Evolutionary conservation across 2,329 filamentous ascomycete genomes (phyloP), one percentile per base, ranked within the genome.

Genomic region (Arthrobotrys musiformis): DNA sequence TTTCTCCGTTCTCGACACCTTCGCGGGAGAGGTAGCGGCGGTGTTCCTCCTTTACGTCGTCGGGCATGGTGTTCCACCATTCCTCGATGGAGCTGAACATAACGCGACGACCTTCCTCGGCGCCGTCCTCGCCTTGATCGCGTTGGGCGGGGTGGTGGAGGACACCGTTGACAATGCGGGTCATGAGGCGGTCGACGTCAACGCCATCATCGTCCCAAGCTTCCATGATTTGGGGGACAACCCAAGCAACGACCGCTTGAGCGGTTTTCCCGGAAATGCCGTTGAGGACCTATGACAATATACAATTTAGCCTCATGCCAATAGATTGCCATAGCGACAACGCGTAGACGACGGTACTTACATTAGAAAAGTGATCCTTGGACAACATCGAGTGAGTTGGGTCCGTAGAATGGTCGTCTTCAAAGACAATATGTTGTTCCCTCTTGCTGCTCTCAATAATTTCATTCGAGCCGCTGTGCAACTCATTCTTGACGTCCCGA

Each of bases 381-480:
- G 93, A 93, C 63, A 97, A 86, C 94, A 97, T 97, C 19, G 93
- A 96, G 85, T 97, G 94, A 0, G 94, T 97, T 0, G 94, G 94
- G 81, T 97, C 91, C 19, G 89, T 90, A 79, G 86, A 91, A 62
- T 88, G 79, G 81, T 96, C 91, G 79, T 97, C 90, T 50, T 92
- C 85, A 84, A 97, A 97, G 60, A 97, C 93, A 80, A 96, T 88
- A 81, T 92, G 89, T 85, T 97, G 91, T 63, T 91, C 89, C 83
- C 91, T 88, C 30, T 79, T 67, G 83, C 92, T 94, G 85, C 91
- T 93, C 81, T 92, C 87, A 79, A 97, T 97, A 81, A 97, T 91
- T 83, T 97, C 92, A 1, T 89, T 90, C 1, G 93, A 95, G 33
- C 94, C 94, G 2, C 92, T 94, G 80, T 90, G 90, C 50, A 97